Evolutionary conservation across 1,139 yeast species (phyloP), one percentile per base, ranked within the genome.

Genomic region (Zygoascus sp.): DNA sequence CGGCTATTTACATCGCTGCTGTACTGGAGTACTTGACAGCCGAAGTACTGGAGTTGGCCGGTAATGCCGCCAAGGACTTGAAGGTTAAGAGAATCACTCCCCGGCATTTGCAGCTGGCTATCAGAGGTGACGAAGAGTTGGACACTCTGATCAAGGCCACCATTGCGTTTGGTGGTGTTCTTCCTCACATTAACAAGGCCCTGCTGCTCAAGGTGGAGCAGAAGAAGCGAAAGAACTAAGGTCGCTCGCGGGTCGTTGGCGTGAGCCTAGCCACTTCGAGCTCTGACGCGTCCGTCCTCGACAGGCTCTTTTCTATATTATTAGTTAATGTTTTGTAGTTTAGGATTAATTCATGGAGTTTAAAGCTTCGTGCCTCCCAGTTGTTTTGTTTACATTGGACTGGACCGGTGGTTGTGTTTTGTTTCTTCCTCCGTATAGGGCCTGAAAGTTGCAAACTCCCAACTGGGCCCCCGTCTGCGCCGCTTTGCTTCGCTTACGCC

Each of bases 71-170:
- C 55, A 90, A 92, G 73, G 98, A 94, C 69, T 80, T 92, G 73
- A 90, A 92, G 73, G 96, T 92, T 65, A 89, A 94, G 76, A 87
- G 99, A 80, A 92, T 92, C 69, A 90, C 97, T 36, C 99, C 99
- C 60, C 86, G 98, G 73, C 98, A 94, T 69, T 77, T 94, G 70
- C 98, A 92, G 73, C 80, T 94, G 69, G 98, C 98, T 55, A 92
- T 92, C 64, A 86, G 98, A 74, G 97, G 97, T 58, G 98, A 94
- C 73, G 98, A 92, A 70, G 98, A 94, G 72, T 81, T 94, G 69
- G 97, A 92, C 73, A 85, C 88, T 60, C 78, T 94, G 68, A 87
- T 94, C 63, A 85, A 87, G 68, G 99, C 97, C 57, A 94, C 98
- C 52, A 94, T 94, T 69, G 97, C 99, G 44, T 90, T 85, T 63